Evolutionary conservation across 306 rosid genomes (phyloP).

Genomic region (Lotus japonicus): DNA sequence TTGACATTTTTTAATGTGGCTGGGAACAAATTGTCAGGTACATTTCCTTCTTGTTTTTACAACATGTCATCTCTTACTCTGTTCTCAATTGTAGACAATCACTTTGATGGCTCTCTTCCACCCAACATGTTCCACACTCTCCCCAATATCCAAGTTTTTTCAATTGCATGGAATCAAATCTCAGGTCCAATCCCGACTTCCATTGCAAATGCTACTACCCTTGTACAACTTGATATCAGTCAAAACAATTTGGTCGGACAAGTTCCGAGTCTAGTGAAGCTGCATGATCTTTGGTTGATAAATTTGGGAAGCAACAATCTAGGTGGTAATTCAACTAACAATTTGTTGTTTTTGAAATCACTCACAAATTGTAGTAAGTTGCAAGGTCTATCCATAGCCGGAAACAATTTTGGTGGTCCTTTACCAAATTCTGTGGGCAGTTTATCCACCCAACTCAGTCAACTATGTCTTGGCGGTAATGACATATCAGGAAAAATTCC

Average conservation of each 20-base stretch:
- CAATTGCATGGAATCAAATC: neutral
- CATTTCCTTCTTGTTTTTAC: conserved; percentile 15
- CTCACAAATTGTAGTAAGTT: conserved; percentile 26
- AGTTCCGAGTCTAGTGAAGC: conserved; percentile 17
- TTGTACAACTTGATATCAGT: fast-evolving
- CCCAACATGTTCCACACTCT: conserved; percentile 15
- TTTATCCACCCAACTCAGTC: conserved; percentile 3
- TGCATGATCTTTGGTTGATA: fast-evolving
- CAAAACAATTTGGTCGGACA: neutral
- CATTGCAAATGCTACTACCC: conserved; percentile 17
- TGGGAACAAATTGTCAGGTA: neutral
- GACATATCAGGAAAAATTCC: conserved; percentile 16
- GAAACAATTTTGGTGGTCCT: conserved; percentile 26
- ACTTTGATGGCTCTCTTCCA: conserved; percentile 24
- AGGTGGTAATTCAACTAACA: conserved; percentile 14
- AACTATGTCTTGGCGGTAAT: neutral
- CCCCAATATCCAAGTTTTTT: neutral
- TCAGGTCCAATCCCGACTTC: conserved; percentile 25
- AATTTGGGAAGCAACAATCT: neutral
- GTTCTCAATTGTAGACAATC: fast-evolving
- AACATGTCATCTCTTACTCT: conserved; percentile 10
- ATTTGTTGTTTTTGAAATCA: conserved; percentile 18
- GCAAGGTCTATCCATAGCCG: fast-evolving
- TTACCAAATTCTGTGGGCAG: conserved; percentile 12
- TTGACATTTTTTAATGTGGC: fast-evolving